Evolutionary conservation across 768 basidiomycete species (phyloP).

Genomic region (Lyophyllum atratum): DNA sequence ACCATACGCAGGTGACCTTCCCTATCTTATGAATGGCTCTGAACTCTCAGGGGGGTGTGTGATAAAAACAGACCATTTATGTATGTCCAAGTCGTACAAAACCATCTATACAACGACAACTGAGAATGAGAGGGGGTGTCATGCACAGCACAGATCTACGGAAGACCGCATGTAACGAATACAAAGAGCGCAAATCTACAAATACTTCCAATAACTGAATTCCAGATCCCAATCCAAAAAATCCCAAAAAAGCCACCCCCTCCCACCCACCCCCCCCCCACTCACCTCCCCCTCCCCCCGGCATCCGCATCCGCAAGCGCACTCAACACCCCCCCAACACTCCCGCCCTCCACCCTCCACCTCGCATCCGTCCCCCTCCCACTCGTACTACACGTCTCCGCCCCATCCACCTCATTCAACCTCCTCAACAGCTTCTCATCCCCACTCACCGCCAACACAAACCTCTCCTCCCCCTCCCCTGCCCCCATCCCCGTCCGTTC

Average conservation of each 20-base stretch:
- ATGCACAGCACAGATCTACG: too few relatives aligned
- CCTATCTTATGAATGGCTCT: too few relatives aligned
- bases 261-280: not conserved
- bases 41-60: too few relatives aligned
- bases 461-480: slow-evolving; percentile 37
- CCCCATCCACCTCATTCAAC: slow-evolving; percentile 71
- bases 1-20: too few relatives aligned
- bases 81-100: too few relatives aligned
- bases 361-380: slow-evolving; percentile 77
- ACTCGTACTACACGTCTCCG: slow-evolving; percentile 73
- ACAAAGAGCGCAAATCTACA: not conserved
- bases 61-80: too few relatives aligned
- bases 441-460: slow-evolving; percentile 65
- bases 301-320: not conserved
- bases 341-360: slow-evolving; percentile 55
- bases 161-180: not conserved
- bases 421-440: slow-evolving; percentile 80
- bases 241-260: not conserved
- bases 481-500: slow-evolving; percentile 18
- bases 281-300: not conserved
- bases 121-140: too few relatives aligned
- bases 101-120: too few relatives aligned
- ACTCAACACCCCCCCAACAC: slow-evolving; percentile 20
- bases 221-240: not conserved
- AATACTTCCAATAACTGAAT: not conserved